Conservation (phyloP, 176 grass and related monocot species). For the Chloris gayana region DNA sequence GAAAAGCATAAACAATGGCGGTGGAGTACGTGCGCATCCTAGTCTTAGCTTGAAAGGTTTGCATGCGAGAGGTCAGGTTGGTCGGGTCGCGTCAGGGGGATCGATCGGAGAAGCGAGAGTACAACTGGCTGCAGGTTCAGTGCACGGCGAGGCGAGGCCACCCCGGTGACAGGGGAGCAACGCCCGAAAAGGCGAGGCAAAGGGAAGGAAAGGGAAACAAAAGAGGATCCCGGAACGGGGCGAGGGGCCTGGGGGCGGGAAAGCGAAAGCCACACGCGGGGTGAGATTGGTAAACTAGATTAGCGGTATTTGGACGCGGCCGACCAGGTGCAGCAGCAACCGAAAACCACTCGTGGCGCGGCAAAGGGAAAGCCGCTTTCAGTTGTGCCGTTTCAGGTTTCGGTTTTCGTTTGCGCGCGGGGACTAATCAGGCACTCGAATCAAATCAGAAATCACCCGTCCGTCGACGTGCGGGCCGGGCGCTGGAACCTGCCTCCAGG, state of each 20-base stretch:
- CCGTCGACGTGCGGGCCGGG: not conserved
- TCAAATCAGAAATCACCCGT: not conserved
- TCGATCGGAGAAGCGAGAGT: conserved; percentile 1
- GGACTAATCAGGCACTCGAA: not conserved
- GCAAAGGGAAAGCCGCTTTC: conserved; percentile 5
- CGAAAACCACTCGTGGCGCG: not conserved
- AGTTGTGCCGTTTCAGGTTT: not conserved
- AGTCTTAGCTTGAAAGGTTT: conserved; percentile 1
- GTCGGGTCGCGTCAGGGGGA: not conserved
- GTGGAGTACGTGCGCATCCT: not conserved
- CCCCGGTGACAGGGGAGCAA: conserved; percentile 42
- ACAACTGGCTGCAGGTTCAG: conserved; percentile 50
- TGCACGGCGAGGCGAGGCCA: conserved; percentile 42
- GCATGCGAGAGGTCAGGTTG: not conserved
- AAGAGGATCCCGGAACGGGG: not conserved
- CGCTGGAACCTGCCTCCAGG: not conserved
- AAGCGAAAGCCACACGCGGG: conserved; percentile 33
- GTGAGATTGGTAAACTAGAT: not conserved
- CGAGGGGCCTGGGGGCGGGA: conserved; percentile 3
- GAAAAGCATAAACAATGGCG: not conserved
- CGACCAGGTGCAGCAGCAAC: conserved; percentile 23
- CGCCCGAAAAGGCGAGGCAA: conserved; percentile 21
- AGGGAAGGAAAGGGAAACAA: not conserved
- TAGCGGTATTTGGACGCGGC: conserved; percentile 37
- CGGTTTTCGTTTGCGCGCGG: not conserved